phyloP scores from a whole-genome alignment of 305 asterid species.

The Andrographis paniculata region DNA sequence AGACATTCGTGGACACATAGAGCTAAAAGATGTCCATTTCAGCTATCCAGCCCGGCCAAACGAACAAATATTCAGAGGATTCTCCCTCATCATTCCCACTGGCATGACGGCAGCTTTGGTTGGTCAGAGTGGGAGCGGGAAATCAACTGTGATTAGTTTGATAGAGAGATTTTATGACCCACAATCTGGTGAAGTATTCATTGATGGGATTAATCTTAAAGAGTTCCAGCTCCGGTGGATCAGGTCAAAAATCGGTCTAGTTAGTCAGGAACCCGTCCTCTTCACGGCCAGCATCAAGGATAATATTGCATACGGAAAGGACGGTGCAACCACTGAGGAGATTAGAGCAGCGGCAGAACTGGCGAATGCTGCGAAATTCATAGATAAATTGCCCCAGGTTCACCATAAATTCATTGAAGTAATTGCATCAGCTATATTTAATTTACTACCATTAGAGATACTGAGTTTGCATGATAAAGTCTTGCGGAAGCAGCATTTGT shows the following conservation, averaged over 20 bases:
- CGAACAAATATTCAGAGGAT: slow-evolving; percentile 48
- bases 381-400: slow-evolving; percentile 66
- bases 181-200: slow-evolving; percentile 42
- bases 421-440: background rate
- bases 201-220: slow-evolving; percentile 53
- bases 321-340: slow-evolving; percentile 54
- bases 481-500: no score
- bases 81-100: slow-evolving; percentile 45
- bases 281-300: slow-evolving; percentile 59
- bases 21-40: slow-evolving; percentile 44
- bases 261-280: slow-evolving; percentile 74
- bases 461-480: no score
- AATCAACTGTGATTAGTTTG: slow-evolving; percentile 60
- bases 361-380: slow-evolving; percentile 66
- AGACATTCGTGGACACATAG: slow-evolving; percentile 55
- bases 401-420: background rate
- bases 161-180: slow-evolving; percentile 74
- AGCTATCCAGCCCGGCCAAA: slow-evolving; percentile 57
- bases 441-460: no score
- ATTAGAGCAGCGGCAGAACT: slow-evolving; percentile 44
- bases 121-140: slow-evolving; percentile 79
- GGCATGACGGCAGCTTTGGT: slow-evolving; percentile 59
- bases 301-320: slow-evolving; percentile 62
- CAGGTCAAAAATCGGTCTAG: slow-evolving; percentile 60
- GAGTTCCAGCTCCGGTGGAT: slow-evolving; percentile 64